Percentiles rank a stretch among this genome's conserved stretches.
Conservation (phyloP, 2,329 filamentous ascomycete species). For the Penicillium sclerotigenum region DNA sequence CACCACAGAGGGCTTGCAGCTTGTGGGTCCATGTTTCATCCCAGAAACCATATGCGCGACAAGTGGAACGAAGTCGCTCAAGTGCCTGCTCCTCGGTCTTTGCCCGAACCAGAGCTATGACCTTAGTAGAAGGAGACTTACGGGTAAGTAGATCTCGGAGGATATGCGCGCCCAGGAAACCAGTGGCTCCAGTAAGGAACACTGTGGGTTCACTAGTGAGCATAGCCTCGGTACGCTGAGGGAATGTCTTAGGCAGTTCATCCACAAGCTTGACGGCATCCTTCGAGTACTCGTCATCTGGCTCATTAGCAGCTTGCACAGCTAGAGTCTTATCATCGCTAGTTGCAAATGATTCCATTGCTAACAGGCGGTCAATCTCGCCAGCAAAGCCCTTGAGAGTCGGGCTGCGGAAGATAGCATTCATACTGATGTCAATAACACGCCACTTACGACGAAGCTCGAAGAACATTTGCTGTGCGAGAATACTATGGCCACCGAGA, state of each 20-base stretch:
- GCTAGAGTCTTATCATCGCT: conserved; percentile 41
- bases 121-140: conserved; percentile 52
- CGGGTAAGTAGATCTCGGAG: conserved; percentile 70
- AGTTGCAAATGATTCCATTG: conserved; percentile 48
- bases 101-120: conserved; percentile 74
- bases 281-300: conserved; percentile 50
- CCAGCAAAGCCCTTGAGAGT: conserved; percentile 58
- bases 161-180: conserved; percentile 81
- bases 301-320: conserved; percentile 39
- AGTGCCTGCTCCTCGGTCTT: conserved; percentile 60
- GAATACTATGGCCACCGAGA: conserved; percentile 73
- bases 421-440: conserved; percentile 67
- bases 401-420: conserved; percentile 65
- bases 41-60: conserved; percentile 79
- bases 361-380: conserved; percentile 53
- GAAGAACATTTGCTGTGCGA: conserved; percentile 78
- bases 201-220: conserved; percentile 53
- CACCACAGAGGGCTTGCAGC: conserved; percentile 67
- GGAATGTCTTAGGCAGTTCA: conserved; percentile 49
- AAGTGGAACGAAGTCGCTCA: conserved; percentile 64
- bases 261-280: conserved; percentile 49
- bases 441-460: conserved; percentile 61
- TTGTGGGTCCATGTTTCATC: conserved; percentile 59
- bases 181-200: conserved; percentile 84
- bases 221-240: conserved; percentile 33